These are phyloP conservation scores for Leccinum obscurum DNA, from an alignment of 768 basidiomycete species.

Conservation along the genomic window DNA sequence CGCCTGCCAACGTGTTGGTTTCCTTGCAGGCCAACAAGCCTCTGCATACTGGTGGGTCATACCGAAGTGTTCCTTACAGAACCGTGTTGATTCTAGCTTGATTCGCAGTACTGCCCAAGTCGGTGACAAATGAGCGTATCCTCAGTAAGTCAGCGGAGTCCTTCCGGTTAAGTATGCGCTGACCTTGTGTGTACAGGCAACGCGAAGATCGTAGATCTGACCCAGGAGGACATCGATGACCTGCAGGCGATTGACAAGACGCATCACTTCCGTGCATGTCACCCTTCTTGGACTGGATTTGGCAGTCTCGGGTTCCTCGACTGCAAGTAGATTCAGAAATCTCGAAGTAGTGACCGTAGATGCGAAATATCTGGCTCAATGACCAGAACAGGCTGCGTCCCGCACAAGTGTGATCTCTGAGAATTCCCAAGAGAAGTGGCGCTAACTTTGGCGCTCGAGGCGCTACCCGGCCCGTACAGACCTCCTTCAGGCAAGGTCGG, in stretches of 20 bases:
- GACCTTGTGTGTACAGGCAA: slow-evolving; percentile 45
- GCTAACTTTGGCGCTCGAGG: not conserved
- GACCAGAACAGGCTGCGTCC: not conserved
- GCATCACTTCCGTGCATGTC: slow-evolving; percentile 62
- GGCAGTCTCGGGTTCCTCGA: slow-evolving; percentile 63
- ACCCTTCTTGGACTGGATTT: slow-evolving; percentile 64
- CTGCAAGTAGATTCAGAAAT: slow-evolving; percentile 36
- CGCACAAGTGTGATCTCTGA: not conserved
- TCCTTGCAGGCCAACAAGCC: slow-evolving; percentile 72
- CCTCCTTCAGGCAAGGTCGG: slow-evolving; percentile 16
- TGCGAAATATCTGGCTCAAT: not conserved
- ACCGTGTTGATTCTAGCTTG: slow-evolving; percentile 14
- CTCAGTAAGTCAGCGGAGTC: slow-evolving; percentile 36
- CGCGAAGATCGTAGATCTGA: slow-evolving; percentile 58
- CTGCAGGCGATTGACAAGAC: slow-evolving; percentile 62
- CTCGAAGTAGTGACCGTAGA: slow-evolving; percentile 2
- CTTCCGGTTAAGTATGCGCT: not conserved
- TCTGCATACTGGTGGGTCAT: slow-evolving; percentile 46
- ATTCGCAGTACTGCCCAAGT: slow-evolving; percentile 65
- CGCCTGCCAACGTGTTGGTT: slow-evolving; percentile 66
- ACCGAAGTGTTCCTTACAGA: not conserved
- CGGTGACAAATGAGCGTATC: slow-evolving; percentile 70
- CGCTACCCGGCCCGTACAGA: not conserved
- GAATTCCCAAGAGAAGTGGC: not conserved
- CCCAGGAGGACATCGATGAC: slow-evolving; percentile 57